These are phyloP conservation scores for Ceratocystis cacaofunesta DNA, from an alignment of 2,329 filamentous ascomycete species.

Conservation along the genomic window DNA sequence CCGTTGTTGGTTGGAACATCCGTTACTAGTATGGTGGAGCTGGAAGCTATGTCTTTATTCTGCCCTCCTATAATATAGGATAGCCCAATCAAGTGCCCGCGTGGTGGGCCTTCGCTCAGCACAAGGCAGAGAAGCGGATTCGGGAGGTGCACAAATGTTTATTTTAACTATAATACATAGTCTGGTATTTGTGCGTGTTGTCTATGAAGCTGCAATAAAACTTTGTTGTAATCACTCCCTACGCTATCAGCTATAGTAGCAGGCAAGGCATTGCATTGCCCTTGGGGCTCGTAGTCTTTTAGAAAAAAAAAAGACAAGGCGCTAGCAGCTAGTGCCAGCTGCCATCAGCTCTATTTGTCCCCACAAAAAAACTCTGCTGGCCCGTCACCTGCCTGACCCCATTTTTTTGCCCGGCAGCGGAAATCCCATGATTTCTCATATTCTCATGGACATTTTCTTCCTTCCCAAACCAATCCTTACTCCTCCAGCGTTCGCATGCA, in stretches of 20 bases:
- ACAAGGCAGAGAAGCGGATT: no score
- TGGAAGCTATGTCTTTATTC: background rate
- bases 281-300: no score
- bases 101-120: no score
- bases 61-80: background rate
- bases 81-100: background rate
- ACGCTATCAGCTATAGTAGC: no score
- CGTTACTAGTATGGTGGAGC: background rate
- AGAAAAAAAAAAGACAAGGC: background rate
- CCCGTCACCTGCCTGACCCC: background rate
- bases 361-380: background rate
- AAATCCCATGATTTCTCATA: constrained; percentile 1
- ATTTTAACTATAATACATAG: no score
- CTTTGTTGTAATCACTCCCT: no score
- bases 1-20: background rate
- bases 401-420: background rate
- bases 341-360: background rate
- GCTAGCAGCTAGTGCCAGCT: background rate
- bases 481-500: background rate
- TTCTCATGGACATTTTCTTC: background rate
- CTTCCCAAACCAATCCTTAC: background rate
- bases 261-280: no score
- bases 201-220: no score
- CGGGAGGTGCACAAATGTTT: no score
- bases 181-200: no score